These are phyloP conservation scores for Magnolia sinica DNA, from an alignment of 164 flowering plant genomes.

Conservation along the genomic window DNA sequence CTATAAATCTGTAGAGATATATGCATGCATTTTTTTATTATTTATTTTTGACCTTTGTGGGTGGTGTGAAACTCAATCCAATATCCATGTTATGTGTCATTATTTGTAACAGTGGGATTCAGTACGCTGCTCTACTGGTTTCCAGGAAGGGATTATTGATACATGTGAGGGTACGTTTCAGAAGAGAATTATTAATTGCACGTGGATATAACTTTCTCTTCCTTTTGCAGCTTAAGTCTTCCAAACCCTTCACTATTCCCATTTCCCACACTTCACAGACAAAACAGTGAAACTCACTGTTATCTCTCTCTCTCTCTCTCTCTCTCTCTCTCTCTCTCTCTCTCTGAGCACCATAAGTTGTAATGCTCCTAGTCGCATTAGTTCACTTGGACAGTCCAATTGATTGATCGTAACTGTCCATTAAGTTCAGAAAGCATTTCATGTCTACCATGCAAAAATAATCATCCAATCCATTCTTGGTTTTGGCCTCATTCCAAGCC, in stretches of 20 bases:
- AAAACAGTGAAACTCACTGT: background rate
- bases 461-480: too few relatives aligned
- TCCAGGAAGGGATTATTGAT: conserved; percentile 1
- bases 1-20: background rate
- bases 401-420: too few relatives aligned
- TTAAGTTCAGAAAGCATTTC: too few relatives aligned
- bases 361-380: too few relatives aligned
- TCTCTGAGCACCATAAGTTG: too few relatives aligned
- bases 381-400: too few relatives aligned
- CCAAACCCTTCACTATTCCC: background rate
- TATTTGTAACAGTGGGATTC: conserved; percentile 9
- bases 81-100: background rate
- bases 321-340: background rate
- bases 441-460: too few relatives aligned
- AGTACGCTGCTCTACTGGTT: conserved; percentile 1
- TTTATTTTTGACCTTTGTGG: too few relatives aligned
- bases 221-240: background rate
- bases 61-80: background rate
- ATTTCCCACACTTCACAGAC: conserved; percentile 3
- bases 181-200: conserved; percentile 5
- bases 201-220: conserved; percentile 1
- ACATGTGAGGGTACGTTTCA: conserved; percentile 9
- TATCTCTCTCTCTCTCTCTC: background rate
- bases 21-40: too few relatives aligned
- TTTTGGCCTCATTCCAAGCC: too few relatives aligned